These are phyloP conservation scores for Pseudogymnoascus sp. DNA, from an alignment of 2,329 filamentous ascomycete species.

Conservation along the genomic window DNA sequence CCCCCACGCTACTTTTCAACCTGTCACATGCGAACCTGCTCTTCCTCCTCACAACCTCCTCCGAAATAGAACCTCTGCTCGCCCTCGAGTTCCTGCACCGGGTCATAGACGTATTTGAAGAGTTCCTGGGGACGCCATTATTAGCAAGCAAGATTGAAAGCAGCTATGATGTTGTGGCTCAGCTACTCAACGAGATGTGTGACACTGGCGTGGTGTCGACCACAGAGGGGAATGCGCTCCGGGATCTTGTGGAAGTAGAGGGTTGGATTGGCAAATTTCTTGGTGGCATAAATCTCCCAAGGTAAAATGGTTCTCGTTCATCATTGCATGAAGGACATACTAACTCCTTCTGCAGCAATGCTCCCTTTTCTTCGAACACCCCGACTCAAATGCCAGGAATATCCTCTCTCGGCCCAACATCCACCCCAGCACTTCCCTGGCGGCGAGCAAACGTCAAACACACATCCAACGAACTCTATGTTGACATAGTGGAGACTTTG, in stretches of 20 bases:
- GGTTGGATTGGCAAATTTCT: conserved; percentile 83
- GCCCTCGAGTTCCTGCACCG: conserved; percentile 92
- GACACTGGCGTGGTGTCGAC: conserved; percentile 84
- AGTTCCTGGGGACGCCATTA: conserved; percentile 84
- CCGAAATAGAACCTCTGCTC: conserved; percentile 81
- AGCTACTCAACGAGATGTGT: conserved; percentile 91
- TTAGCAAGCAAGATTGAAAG: conserved; percentile 78
- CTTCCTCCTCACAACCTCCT: conserved; percentile 75
- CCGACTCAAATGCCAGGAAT: conserved; percentile 25
- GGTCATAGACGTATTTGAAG: conserved; percentile 84
- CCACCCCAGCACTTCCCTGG: conserved; percentile 66
- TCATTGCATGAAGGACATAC: background rate
- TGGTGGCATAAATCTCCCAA: conserved; percentile 76
- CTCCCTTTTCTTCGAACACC: conserved; percentile 21
- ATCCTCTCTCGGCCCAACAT: conserved; percentile 31
- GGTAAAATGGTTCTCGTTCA: conserved; percentile 40
- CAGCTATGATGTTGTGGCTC: conserved; percentile 88
- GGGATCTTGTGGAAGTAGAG: conserved; percentile 86
- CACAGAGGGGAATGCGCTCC: conserved; percentile 85
- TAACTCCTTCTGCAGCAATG: background rate
- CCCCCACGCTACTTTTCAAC: conserved; percentile 82
- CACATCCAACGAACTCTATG: conserved; percentile 94
- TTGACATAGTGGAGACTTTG: conserved; percentile 87
- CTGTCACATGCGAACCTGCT: conserved; percentile 80
- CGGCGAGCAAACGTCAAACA: conserved; percentile 85